A percentile compares a stretch with the other conserved stretches of the same genome.
phyloP scores from a whole-genome alignment of 148 eudicot species.

The Oxyria digyna region DNA sequence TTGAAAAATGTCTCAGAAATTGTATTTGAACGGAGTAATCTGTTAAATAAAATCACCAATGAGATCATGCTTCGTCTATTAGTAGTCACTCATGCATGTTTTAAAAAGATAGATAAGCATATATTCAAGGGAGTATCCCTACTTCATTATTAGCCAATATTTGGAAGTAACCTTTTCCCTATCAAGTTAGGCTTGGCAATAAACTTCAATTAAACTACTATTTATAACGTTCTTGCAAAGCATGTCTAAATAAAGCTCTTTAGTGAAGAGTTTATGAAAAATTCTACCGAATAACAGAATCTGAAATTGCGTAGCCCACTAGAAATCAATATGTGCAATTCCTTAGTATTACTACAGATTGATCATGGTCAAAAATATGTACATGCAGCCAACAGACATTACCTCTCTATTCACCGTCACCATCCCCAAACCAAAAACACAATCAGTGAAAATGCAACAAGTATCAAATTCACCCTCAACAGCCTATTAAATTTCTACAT shows the following conservation, averaged over 20 bases:
- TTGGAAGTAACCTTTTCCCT: not conserved
- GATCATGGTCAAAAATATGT: not conserved
- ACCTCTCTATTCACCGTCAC: too few relatives aligned
- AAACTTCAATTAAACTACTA: not conserved
- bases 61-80: not conserved
- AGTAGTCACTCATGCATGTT: not conserved
- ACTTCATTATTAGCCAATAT: not conserved
- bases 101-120: not conserved
- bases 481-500: too few relatives aligned
- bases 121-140: not conserved
- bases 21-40: not conserved
- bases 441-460: too few relatives aligned
- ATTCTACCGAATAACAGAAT: not conserved
- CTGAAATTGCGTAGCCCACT: not conserved
- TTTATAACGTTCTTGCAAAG: not conserved
- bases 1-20: not conserved
- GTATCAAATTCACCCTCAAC: too few relatives aligned
- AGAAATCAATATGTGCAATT: not conserved
- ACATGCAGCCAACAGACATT: too few relatives aligned
- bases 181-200: not conserved
- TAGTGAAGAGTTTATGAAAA: not conserved
- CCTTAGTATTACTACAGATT: not conserved
- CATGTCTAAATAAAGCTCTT: not conserved
- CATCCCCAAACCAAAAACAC: too few relatives aligned
- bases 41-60: not conserved